These are phyloP conservation scores for Ceriops zippeliana DNA, from an alignment of 345 rosid genomes.

Conservation along the genomic window DNA sequence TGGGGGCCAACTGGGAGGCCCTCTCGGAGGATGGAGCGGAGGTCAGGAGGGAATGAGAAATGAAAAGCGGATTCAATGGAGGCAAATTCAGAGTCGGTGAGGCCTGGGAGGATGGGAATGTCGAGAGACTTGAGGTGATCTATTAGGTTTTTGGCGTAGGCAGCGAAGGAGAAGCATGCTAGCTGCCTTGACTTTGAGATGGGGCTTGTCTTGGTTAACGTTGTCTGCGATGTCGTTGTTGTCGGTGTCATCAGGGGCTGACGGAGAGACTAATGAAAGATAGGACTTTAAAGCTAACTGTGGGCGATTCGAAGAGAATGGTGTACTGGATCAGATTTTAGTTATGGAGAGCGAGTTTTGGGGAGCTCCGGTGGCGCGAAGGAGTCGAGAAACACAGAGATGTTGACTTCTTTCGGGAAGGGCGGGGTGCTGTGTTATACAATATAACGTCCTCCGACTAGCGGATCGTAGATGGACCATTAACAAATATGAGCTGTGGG, in stretches of 20 bases:
- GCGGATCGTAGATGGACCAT: too few relatives aligned
- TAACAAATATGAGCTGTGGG: too few relatives aligned
- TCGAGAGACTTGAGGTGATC: slow-evolving; percentile 43
- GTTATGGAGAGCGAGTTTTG: too few relatives aligned
- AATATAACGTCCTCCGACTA: too few relatives aligned
- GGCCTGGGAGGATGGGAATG: slow-evolving; percentile 53
- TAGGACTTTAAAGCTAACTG: too few relatives aligned
- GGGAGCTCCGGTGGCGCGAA: too few relatives aligned
- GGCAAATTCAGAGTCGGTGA: slow-evolving; percentile 57
- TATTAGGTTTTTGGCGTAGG: slow-evolving; percentile 57
- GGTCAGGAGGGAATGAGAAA: slow-evolving; percentile 78
- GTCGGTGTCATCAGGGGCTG: neutral
- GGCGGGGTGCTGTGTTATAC: too few relatives aligned
- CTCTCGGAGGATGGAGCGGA: slow-evolving; percentile 70
- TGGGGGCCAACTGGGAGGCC: slow-evolving; percentile 66
- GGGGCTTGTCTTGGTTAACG: neutral
- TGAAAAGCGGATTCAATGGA: slow-evolving; percentile 48
- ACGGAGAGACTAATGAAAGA: neutral
- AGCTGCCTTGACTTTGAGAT: slow-evolving; percentile 24
- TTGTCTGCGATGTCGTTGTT: slow-evolving; percentile 1
- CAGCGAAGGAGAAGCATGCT: slow-evolving; percentile 63
- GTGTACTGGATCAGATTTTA: too few relatives aligned
- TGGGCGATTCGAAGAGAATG: too few relatives aligned
- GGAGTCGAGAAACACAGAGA: too few relatives aligned
- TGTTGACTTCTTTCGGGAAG: too few relatives aligned